These are phyloP conservation scores for Oxytropis ochrocephala DNA, from an alignment of 306 rosid genomes.

Conservation along the genomic window DNA sequence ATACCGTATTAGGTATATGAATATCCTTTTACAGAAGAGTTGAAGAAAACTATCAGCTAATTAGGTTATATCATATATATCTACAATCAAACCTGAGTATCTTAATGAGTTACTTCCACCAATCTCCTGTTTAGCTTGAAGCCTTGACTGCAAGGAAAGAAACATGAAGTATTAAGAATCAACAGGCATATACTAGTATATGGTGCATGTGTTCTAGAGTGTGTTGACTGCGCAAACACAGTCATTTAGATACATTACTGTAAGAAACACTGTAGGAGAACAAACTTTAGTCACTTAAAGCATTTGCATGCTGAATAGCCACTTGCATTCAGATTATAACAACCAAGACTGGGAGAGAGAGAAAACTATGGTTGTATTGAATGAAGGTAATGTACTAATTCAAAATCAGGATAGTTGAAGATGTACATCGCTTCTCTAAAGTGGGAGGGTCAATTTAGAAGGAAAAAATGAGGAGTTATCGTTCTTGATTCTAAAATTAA, in stretches of 20 bases:
- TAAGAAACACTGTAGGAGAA: constrained; percentile 4
- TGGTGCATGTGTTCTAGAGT: background rate
- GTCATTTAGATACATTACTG: background rate
- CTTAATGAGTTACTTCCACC: constrained; percentile 65
- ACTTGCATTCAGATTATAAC: background rate
- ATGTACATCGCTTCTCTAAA: background rate
- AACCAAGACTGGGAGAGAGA: constrained; percentile 1
- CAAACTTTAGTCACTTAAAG: background rate
- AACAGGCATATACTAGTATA: background rate
- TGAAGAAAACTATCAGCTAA: background rate
- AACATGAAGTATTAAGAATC: constrained; percentile 5
- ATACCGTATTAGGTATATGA: background rate
- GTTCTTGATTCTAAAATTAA: background rate
- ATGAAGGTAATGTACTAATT: background rate
- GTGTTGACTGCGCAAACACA: background rate
- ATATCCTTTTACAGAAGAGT: background rate
- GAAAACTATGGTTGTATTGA: background rate
- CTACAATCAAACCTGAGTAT: constrained; percentile 70
- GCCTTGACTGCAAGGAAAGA: constrained; percentile 64
- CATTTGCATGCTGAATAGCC: background rate
- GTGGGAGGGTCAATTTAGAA: background rate
- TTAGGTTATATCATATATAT: background rate
- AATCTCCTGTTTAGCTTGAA: constrained; percentile 90
- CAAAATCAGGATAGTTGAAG: background rate
- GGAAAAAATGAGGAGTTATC: background rate